A percentile compares a stretch with the other conserved stretches of the same genome.
Evolutionary conservation across 2,329 filamentous ascomycete genomes (phyloP).

Genomic region (Microthyrium microscopicum): DNA sequence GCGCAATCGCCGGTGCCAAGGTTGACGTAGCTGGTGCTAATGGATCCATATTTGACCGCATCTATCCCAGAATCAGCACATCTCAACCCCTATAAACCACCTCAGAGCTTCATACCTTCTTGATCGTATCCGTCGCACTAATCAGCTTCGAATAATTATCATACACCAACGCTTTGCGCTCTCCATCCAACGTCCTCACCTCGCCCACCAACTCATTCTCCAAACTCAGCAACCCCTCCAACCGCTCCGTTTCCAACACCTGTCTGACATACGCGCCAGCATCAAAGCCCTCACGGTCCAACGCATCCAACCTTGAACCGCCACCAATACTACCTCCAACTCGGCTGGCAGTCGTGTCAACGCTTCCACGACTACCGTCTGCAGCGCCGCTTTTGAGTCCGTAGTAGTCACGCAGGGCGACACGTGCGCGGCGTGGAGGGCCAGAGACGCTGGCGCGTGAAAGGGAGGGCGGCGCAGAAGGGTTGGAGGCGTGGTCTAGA

Average conservation of each 20-base stretch:
- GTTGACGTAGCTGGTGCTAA: conserved; percentile 58
- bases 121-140: conserved; percentile 88
- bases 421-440: conserved; percentile 49
- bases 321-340: conserved; percentile 15
- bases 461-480: background rate
- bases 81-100: background rate
- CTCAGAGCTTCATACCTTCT: conserved; percentile 36
- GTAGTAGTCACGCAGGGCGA: conserved; percentile 87
- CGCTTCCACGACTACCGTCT: conserved; percentile 18
- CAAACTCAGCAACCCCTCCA: conserved; percentile 52
- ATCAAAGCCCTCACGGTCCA: conserved; percentile 60
- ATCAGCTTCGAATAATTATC: conserved; percentile 98
- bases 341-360: conserved; percentile 6
- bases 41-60: conserved; percentile 69
- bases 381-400: conserved; percentile 46
- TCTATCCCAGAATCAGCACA: conserved; percentile 24
- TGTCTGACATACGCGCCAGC: conserved; percentile 49
- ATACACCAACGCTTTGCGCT: conserved; percentile 93
- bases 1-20: conserved; percentile 54
- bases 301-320: too few relatives aligned
- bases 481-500: conserved; percentile 5
- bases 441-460: too few relatives aligned
- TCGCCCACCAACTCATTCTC: conserved; percentile 50
- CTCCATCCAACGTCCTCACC: conserved; percentile 78
- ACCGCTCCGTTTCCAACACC: conserved; percentile 42